Evolutionary conservation across 2,329 filamentous ascomycete genomes (phyloP), one percentile per base, ranked within the genome.

Genomic region (Clonostachys chloroleuca): DNA sequence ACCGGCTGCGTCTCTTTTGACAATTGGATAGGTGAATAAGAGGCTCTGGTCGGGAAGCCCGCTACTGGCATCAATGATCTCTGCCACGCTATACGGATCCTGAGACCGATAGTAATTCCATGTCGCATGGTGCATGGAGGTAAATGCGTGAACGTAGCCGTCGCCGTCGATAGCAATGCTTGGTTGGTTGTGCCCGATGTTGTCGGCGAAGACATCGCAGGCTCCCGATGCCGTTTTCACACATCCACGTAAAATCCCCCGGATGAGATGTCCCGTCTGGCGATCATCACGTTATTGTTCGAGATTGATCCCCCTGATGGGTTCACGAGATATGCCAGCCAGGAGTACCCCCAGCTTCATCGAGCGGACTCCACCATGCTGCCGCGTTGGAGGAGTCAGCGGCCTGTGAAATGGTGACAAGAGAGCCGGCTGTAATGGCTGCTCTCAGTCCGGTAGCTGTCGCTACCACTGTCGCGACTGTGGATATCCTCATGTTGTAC

Each of bases 251-350:
- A 50, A 34, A 13, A 59, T 48, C 12, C 39, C 46, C 56, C 57
- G 16, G 51, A 51, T 0, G 51, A 46, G 14, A 51, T 44, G 10
- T 52, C 50, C 4, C 54, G 53, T 6, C 56, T 51, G 1, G 44
- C 51, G 34, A 59, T 48, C 57, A 59, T 58, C 30, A 58, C 54
- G 43, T 59, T 59, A 40, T 59, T 55, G 40, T 57, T 53, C 13
- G 47, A 47, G 16, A 40, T 47, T 14, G 51, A 54, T 43, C 57
- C 57, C 1, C 50, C 48, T 0, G 50, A 45, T 5, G 57, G 57
- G 18, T 59, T 59, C 16, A 52, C 53, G 5, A 57, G 48, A 16
- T 59, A 58, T 30, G 54, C 45, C 3, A 59, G 40, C 50, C 50
- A 58, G 12, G 47, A 42, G 13, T 59, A 58, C 14, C 49, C 53